Evolutionary conservation across 78 protist species (phyloP).

Genomic region (Dictyostelium purpureum): DNA sequence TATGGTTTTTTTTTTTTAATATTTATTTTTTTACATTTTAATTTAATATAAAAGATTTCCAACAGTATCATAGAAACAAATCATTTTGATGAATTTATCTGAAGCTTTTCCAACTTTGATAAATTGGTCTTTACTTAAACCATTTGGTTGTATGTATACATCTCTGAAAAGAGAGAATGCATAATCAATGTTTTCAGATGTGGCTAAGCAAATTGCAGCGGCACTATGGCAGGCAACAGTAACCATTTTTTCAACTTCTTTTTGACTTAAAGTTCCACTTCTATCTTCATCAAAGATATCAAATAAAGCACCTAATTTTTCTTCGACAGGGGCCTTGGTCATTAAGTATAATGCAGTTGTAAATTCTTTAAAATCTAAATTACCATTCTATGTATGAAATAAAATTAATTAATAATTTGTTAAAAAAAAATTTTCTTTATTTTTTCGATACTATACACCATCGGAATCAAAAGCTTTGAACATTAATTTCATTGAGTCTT

Average conservation of each 20-base stretch:
- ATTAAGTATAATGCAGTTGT: not conserved
- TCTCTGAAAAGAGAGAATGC: not conserved
- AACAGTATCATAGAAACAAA: not conserved
- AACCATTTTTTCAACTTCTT: not conserved
- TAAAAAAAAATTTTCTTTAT: not conserved
- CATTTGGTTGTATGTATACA: not conserved
- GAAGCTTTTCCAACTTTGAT: not conserved
- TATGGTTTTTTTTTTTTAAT: not conserved
- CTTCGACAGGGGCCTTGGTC: conserved; percentile 14
- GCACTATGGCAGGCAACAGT: not conserved
- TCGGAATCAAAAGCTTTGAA: conserved; percentile 12
- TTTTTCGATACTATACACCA: not conserved
- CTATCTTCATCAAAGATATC: conserved; percentile 20
- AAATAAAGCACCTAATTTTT: not conserved
- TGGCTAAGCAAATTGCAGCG: not conserved
- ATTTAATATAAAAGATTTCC: not conserved
- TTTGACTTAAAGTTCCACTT: not conserved
- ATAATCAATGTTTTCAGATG: not conserved
- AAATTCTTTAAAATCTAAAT: conserved; percentile 7
- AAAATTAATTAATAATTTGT: not conserved
- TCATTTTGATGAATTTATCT: not conserved
- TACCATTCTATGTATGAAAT: conserved; percentile 15
- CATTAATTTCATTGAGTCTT: not conserved
- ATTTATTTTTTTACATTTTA: not conserved
- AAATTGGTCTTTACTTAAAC: not conserved